These are phyloP conservation scores for Akanthomyces dipterigenus DNA, from an alignment of 2,329 filamentous ascomycete species.

Conservation along the genomic window DNA sequence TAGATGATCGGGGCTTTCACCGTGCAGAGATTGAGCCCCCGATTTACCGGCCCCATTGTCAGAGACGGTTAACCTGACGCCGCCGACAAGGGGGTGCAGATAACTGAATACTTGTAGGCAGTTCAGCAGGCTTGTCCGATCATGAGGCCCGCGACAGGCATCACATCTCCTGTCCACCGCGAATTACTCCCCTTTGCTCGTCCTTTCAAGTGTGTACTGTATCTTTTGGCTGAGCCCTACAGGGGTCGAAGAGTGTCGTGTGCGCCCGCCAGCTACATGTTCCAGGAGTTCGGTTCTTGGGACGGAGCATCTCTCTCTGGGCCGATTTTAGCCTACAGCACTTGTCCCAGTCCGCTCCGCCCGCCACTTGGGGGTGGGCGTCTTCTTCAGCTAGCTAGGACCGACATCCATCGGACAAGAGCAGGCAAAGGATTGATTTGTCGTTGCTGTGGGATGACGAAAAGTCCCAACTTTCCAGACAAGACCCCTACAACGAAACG, in stretches of 20 bases:
- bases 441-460: not conserved
- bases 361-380: not conserved
- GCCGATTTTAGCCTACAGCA: conserved; percentile 3
- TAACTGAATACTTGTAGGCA: not conserved
- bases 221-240: not conserved
- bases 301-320: not conserved
- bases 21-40: not conserved
- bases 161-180: not conserved
- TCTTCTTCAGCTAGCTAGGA: not conserved
- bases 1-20: not conserved
- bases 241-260: not conserved
- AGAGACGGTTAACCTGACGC: not conserved
- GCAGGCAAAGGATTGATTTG: not conserved
- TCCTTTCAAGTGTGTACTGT: not conserved
- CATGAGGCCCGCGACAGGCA: not conserved
- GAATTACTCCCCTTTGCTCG: not conserved
- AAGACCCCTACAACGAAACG: not conserved
- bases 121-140: not conserved
- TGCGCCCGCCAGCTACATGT: not conserved
- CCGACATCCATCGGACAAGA: not conserved
- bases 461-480: too few relatives aligned
- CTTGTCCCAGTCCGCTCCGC: not conserved
- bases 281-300: conserved; percentile 8
- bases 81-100: not conserved
- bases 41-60: not conserved